Base-by-base conservation (phyloP, 208 protist genomes). In the Vickermania ingenoplastis region DNA sequence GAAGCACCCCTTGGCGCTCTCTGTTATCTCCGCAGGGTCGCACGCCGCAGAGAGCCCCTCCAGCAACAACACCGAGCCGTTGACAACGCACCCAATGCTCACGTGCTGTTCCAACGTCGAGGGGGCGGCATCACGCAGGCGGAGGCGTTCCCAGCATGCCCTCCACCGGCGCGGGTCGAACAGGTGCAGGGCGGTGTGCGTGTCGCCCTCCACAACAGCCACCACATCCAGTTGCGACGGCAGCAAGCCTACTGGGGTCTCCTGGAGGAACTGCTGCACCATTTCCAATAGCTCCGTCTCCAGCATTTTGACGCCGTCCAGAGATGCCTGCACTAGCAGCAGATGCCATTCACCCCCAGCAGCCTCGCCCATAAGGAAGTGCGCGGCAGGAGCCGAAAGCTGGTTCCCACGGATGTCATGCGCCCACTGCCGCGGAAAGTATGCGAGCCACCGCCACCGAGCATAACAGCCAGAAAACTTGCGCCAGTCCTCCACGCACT, bases 171-270 rank as follows among this genome's bases (percentile, higher is more conserved):
- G 7, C 51, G 62, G 55, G 21, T 52, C 61, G 60, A 73, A 82
- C 14, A 82, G 53, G 41, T 63, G 57, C 0, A 82, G 61, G n/a
- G 36, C 41, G 2, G 74, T 71, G 53, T 82, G 76, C 36, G 76
- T 82, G 28, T 59, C 14, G n/a, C 76, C 76, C 26, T 70, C 48
- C 26, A 66, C 69, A 27, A 69, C 60, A 21, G 62, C 71, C 4
- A 65, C 59, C n/a, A 73, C 63, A 1, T 59, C 48, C 36, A 73
- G 71, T 4, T 4, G 56, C 0, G 50, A 58, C 28, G 73, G 73
- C 22, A 70, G 58, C 0, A 73, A 41, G 21, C 31, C 53, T 0
- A 30, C 22, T 13, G 69, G 73, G 22, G 71, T 52, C 48, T 25
- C 14, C 25, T 31, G 25, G 23, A 68, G 55, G 14, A 80, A 54